phyloP scores from a whole-genome alignment of 2,329 filamentous ascomycete genomes.

The Botryotinia narcissicola region DNA sequence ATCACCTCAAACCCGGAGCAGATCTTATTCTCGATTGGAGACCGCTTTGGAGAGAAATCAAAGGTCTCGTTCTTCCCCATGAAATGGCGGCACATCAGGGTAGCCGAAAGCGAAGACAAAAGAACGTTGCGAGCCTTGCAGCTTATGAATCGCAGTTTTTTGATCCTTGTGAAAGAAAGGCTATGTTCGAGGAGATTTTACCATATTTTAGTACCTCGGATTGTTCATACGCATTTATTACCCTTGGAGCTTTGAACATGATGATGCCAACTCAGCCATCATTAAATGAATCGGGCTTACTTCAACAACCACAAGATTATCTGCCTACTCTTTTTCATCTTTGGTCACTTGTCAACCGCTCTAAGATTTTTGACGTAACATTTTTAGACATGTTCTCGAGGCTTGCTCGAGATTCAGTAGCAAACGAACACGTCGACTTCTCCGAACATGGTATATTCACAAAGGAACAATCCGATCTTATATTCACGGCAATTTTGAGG shows the following conservation, averaged over 20 bases:
- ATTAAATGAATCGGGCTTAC: slow-evolving; percentile 65
- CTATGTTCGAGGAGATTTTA: slow-evolving; percentile 76
- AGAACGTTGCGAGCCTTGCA: slow-evolving; percentile 80
- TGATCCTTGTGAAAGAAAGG: slow-evolving; percentile 79
- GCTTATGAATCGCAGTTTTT: slow-evolving; percentile 91
- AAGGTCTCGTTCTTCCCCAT: slow-evolving; percentile 80
- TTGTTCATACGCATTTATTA: slow-evolving; percentile 86
- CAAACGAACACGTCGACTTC: slow-evolving; percentile 73
- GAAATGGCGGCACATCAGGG: slow-evolving; percentile 70
- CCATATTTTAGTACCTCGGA: slow-evolving; percentile 93
- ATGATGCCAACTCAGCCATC: slow-evolving; percentile 82
- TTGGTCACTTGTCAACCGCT: slow-evolving; percentile 90
- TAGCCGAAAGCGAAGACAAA: slow-evolving; percentile 54
- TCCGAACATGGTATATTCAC: slow-evolving; percentile 88
- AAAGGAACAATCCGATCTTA: slow-evolving; percentile 82
- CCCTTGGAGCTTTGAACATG: slow-evolving; percentile 82
- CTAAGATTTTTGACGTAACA: slow-evolving; percentile 79
- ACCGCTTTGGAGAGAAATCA: slow-evolving; percentile 89
- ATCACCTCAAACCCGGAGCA: slow-evolving; percentile 86
- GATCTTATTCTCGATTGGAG: slow-evolving; percentile 93
- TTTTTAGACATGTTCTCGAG: slow-evolving; percentile 90
- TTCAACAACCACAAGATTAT: slow-evolving; percentile 78
- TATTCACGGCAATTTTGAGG: slow-evolving; percentile 88
- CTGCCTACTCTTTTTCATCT: slow-evolving; percentile 94
- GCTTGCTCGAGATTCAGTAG: slow-evolving; percentile 78